Evolutionary conservation across 441 rosid genomes (phyloP).

Genomic region (Oxalis stricta): DNA sequence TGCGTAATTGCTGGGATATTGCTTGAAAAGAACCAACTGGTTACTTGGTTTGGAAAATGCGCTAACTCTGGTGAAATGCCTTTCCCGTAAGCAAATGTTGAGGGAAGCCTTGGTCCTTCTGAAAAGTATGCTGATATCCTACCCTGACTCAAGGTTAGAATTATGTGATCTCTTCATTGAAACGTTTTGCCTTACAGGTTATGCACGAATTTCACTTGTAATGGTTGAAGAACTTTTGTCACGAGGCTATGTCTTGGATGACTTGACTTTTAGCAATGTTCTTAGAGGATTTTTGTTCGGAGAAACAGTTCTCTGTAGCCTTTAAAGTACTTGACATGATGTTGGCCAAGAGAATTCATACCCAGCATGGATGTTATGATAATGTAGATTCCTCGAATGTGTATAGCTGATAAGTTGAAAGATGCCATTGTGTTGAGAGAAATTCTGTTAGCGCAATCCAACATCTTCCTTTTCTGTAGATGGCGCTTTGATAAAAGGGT

Average conservation of each 20-base stretch:
- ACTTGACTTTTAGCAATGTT: slow-evolving; percentile 28
- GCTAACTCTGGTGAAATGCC: slow-evolving; percentile 32
- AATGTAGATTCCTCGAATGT: slow-evolving; percentile 39
- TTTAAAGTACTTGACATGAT: slow-evolving; percentile 25
- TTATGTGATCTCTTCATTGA: slow-evolving; percentile 28
- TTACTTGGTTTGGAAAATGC: slow-evolving; percentile 26
- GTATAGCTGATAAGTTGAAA: slow-evolving; percentile 19
- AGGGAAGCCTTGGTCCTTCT: slow-evolving; percentile 46
- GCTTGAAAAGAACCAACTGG: slow-evolving; percentile 37
- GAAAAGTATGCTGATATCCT: slow-evolving; percentile 26
- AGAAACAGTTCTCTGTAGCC: slow-evolving; percentile 28
- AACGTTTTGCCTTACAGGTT: slow-evolving; percentile 39
- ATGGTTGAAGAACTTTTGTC: slow-evolving; percentile 32
- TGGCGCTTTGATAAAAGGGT: slow-evolving; percentile 32
- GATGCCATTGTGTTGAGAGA: slow-evolving; percentile 26
- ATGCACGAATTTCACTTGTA: slow-evolving; percentile 21
- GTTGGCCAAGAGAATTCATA: slow-evolving; percentile 21
- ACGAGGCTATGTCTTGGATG: slow-evolving; percentile 32
- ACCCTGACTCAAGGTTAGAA: slow-evolving; percentile 23
- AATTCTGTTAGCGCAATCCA: slow-evolving; percentile 15
- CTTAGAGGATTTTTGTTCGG: slow-evolving; percentile 39
- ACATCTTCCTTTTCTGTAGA: slow-evolving; percentile 14
- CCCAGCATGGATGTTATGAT: slow-evolving; percentile 25
- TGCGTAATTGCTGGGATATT: slow-evolving; percentile 30
- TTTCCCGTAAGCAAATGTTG: slow-evolving; percentile 32